Conservation (phyloP, 345 rosid species). For the Capsella bursapastoris region DNA sequence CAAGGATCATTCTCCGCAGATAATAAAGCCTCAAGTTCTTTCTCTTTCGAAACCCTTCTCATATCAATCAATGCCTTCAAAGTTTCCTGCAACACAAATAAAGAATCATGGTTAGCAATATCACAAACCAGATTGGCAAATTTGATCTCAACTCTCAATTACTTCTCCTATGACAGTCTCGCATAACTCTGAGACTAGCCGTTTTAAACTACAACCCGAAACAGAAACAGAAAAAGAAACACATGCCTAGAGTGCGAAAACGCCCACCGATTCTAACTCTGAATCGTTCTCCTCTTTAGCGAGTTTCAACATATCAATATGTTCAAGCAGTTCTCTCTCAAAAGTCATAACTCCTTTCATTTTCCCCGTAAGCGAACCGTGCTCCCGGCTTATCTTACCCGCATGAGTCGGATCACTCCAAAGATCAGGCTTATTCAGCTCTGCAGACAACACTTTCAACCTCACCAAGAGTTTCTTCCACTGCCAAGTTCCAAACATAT, state of each 20-base stretch:
- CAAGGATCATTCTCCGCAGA: constrained; percentile 79
- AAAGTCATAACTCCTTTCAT: constrained; percentile 76
- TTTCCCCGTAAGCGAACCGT: constrained; percentile 71
- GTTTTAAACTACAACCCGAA: not conserved
- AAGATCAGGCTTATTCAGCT: constrained; percentile 73
- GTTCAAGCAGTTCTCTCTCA: constrained; percentile 86
- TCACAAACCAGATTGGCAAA: not conserved
- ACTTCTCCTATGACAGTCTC: not conserved
- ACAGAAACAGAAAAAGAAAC: constrained; percentile 39
- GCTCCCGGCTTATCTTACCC: constrained; percentile 88
- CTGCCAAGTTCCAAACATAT: constrained; percentile 46
- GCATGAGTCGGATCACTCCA: constrained; percentile 93
- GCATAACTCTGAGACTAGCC: not conserved
- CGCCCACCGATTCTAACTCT: constrained; percentile 94
- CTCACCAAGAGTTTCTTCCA: constrained; percentile 80
- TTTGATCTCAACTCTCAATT: not conserved
- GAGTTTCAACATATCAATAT: constrained; percentile 92
- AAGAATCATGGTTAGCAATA: constrained; percentile 17
- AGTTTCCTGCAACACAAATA: constrained; percentile 60
- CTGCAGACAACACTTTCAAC: constrained; percentile 61
- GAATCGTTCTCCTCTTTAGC: constrained; percentile 86
- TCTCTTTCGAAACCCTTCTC: constrained; percentile 84
- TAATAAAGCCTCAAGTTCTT: constrained; percentile 90
- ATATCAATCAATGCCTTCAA: constrained; percentile 66
- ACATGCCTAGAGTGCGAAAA: constrained; percentile 69